A percentile compares a stretch with the other conserved stretches of the same genome.
phyloP scores from a whole-genome alignment of 2,329 filamentous ascomycete species.

The Cladosporium sp. region DNA sequence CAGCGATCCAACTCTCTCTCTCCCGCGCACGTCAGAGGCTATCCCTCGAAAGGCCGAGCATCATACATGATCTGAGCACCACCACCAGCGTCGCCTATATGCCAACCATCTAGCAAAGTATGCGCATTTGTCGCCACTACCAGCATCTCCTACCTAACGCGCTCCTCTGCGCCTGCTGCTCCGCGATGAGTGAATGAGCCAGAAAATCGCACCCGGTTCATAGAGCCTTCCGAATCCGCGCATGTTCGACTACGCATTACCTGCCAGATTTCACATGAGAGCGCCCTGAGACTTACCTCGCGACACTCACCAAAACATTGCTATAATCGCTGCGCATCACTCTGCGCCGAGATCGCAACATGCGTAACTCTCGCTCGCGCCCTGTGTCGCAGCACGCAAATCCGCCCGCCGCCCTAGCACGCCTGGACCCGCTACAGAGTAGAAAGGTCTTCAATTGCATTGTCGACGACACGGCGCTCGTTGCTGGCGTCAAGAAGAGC shows the following conservation, averaged over 20 bases:
- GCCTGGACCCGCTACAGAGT: conserved; percentile 18
- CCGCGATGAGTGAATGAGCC: conserved; percentile 11
- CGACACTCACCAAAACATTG: conserved; percentile 1
- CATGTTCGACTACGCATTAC: not conserved
- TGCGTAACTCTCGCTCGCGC: conserved; percentile 21
- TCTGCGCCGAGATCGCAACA: conserved; percentile 42
- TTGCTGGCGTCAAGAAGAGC: conserved; percentile 49
- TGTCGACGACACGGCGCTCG: conserved; percentile 48
- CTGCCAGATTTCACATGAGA: not conserved
- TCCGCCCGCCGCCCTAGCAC: conserved; percentile 11
- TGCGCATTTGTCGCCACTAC: conserved; percentile 3
- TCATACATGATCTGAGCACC: conserved; percentile 6
- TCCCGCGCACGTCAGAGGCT: conserved; percentile 2
- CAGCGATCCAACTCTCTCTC: not conserved
- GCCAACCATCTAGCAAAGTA: not conserved
- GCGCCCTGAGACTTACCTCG: not conserved
- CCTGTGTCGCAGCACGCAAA: conserved; percentile 26
- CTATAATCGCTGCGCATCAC: conserved; percentile 38
- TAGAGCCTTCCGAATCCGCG: conserved; percentile 8
- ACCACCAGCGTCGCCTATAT: not conserved
- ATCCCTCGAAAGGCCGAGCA: not conserved
- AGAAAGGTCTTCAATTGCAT: conserved; percentile 53
- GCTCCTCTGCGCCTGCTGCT: conserved; percentile 9
- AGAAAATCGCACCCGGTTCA: conserved; percentile 4
- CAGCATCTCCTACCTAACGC: not conserved